phyloP scores from a whole-genome alignment of 495 filamentous ascomycete genomes.

The Viridothelium virens region DNA sequence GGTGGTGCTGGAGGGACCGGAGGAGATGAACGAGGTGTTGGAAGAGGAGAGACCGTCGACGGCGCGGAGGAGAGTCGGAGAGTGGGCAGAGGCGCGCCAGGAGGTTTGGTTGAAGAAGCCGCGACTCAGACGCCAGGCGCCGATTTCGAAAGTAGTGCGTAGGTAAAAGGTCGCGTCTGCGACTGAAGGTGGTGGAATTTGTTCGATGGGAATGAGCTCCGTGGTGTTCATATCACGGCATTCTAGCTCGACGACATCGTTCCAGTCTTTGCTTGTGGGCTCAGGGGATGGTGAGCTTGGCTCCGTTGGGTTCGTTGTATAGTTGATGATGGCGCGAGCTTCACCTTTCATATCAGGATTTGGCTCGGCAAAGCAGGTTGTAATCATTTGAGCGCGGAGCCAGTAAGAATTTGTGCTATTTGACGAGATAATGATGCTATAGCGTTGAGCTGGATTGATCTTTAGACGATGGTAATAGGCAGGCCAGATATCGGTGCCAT shows the following conservation, averaged over 20 bases:
- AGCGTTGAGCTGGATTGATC: constrained; percentile 34
- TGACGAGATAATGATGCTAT: constrained; percentile 29
- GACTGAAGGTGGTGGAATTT: constrained; percentile 35
- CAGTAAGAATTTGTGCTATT: constrained; percentile 44
- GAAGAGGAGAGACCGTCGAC: constrained; percentile 41
- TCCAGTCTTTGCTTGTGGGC: constrained; percentile 34
- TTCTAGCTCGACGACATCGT: constrained; percentile 34
- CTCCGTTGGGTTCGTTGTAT: constrained; percentile 17
- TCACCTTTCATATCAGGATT: constrained; percentile 27
- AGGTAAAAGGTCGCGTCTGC: constrained; percentile 44
- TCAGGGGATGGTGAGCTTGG: constrained; percentile 9
- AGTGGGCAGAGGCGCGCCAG: constrained; percentile 40
- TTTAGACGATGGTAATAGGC: constrained; percentile 27
- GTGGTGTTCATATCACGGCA: constrained; percentile 43
- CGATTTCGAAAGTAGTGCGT: constrained; percentile 48
- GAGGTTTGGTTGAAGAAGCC: constrained; percentile 51
- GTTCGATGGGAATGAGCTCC: constrained; percentile 35
- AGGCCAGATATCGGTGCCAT: constrained; percentile 23
- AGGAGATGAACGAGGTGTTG: constrained; percentile 18
- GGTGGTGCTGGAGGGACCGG: constrained; percentile 15
- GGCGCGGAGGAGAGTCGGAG: constrained; percentile 40
- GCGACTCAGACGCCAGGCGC: constrained; percentile 45
- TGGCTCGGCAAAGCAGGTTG: constrained; percentile 46
- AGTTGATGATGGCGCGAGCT: constrained; percentile 27
- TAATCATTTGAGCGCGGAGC: constrained; percentile 51